phyloP scores from a whole-genome alignment of 257 asterid genomes.

The Nicotiana knightiana region DNA sequence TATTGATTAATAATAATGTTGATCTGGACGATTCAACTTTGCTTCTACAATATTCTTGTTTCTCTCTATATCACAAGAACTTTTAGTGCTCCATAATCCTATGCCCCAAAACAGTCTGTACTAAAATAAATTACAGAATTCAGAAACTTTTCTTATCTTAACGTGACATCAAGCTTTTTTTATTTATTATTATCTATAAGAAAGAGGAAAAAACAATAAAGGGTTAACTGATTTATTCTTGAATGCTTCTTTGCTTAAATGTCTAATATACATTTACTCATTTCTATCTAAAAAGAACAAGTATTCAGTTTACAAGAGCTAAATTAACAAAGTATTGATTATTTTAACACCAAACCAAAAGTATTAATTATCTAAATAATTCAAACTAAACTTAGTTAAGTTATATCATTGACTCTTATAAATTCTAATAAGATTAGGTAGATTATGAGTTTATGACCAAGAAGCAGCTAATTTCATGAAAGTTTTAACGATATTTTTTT shows the following conservation, averaged over 20 bases:
- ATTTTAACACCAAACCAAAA: too few relatives aligned
- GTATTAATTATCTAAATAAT: too few relatives aligned
- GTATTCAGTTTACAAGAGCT: too few relatives aligned
- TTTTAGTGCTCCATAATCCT: background rate
- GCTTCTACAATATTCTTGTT: background rate
- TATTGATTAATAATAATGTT: conserved; percentile 9
- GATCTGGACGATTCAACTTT: conserved; percentile 10
- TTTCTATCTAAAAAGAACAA: too few relatives aligned
- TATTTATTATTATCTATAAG: too few relatives aligned
- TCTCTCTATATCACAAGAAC: background rate
- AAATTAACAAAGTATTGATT: too few relatives aligned
- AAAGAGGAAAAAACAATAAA: too few relatives aligned
- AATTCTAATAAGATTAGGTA: too few relatives aligned
- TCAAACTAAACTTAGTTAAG: too few relatives aligned
- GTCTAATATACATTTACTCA: background rate
- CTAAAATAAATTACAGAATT: background rate
- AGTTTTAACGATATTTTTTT: background rate
- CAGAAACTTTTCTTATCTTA: background rate
- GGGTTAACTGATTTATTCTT: background rate
- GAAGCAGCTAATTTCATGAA: background rate
- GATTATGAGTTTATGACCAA: background rate
- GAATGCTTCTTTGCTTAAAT: background rate
- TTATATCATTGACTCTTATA: background rate
- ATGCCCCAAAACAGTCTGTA: background rate
- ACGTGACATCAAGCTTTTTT: background rate